A percentile compares a stretch with the other conserved stretches of the same genome.
These are phyloP conservation scores for Pulveroboletus sp. DNA, from an alignment of 768 basidiomycete species.

Conservation along the genomic window DNA sequence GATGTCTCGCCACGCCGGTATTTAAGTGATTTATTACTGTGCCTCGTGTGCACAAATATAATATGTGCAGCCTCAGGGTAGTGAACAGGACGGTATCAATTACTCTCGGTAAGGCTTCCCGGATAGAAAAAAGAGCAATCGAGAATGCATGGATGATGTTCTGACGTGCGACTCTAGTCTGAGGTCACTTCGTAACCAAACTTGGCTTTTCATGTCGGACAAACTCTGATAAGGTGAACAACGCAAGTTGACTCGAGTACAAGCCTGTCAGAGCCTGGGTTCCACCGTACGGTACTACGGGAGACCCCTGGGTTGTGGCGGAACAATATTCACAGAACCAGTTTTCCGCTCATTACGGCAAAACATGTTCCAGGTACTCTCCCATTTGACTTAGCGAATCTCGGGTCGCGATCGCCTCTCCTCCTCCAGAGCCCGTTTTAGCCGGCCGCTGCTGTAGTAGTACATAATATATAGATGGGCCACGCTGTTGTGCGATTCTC, in stretches of 20 bases:
- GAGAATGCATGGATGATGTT: slow-evolving; percentile 17
- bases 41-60: slow-evolving; percentile 34
- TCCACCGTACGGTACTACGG: neutral
- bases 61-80: slow-evolving; percentile 30
- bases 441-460: neutral
- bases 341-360: slow-evolving; percentile 28
- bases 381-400: slow-evolving; percentile 18
- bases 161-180: slow-evolving; percentile 16
- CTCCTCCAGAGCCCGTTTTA: neutral
- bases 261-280: neutral
- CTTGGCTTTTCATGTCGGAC: slow-evolving; percentile 12
- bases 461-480: slow-evolving; percentile 15
- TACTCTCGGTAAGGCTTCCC: slow-evolving; percentile 29
- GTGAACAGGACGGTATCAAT: slow-evolving; percentile 28
- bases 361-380: slow-evolving; percentile 18
- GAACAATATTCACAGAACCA: neutral
- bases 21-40: slow-evolving; percentile 31
- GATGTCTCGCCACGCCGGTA: slow-evolving; percentile 33
- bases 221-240: slow-evolving; percentile 20
- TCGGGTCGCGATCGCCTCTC: slow-evolving; percentile 19
- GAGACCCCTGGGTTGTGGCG: neutral
- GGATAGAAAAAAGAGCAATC: slow-evolving; percentile 16
- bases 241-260: neutral
- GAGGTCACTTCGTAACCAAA: slow-evolving; percentile 17
- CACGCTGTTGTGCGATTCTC: neutral